phyloP scores from a whole-genome alignment of 345 rosid genomes.

The Capsella bursapastoris region DNA sequence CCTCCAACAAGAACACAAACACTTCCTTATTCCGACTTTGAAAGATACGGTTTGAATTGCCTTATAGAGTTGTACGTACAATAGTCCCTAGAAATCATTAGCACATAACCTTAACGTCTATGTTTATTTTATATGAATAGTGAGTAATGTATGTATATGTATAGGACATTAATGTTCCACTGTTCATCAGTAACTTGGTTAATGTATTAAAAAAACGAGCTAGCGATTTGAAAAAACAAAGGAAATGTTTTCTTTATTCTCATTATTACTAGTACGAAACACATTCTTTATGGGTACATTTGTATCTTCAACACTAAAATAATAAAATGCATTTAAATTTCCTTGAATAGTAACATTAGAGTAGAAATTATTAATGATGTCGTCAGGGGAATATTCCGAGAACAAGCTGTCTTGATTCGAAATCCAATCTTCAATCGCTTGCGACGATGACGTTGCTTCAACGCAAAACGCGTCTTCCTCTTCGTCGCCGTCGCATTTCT shows the following conservation, averaged over 20 bases:
- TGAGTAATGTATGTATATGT: background rate
- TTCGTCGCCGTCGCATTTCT: slow-evolving; percentile 31
- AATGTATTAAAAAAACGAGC: background rate
- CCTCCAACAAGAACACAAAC: too few species aligned
- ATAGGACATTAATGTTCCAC: background rate
- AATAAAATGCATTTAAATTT: slow-evolving; percentile 16
- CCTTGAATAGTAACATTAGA: slow-evolving; percentile 12
- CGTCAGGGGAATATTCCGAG: slow-evolving; percentile 45
- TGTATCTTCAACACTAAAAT: slow-evolving; percentile 23
- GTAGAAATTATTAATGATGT: slow-evolving; percentile 4
- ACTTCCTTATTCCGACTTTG: background rate
- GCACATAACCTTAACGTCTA: background rate
- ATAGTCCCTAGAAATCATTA: background rate
- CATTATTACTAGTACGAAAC: background rate
- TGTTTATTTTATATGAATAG: background rate
- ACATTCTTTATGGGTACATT: slow-evolving; percentile 38
- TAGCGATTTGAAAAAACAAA: slow-evolving; percentile 7
- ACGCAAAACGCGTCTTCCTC: slow-evolving; percentile 27
- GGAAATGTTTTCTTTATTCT: background rate
- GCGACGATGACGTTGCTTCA: slow-evolving; percentile 36
- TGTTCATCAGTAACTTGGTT: background rate
- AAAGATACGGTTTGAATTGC: background rate
- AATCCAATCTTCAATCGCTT: slow-evolving; percentile 38
- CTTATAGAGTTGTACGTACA: background rate
- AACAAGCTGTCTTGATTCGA: slow-evolving; percentile 45